Base-by-base conservation (phyloP, 2,329 filamentous ascomycete species). In the Xylaria sp. region DNA sequence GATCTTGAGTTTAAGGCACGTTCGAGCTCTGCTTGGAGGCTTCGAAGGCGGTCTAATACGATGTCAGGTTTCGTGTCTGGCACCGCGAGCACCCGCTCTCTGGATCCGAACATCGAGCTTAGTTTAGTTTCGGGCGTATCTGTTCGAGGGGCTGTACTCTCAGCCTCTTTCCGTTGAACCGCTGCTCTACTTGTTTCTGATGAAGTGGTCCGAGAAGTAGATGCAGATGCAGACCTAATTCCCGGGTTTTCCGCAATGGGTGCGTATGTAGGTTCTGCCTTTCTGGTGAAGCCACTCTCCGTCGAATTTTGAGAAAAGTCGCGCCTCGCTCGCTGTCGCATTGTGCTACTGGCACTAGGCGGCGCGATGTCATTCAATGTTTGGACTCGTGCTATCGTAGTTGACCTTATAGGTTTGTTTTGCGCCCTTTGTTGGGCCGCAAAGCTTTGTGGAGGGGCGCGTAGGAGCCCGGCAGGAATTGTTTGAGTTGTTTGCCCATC, bases 401-500 rank as follows among this genome's bases (percentile, higher is more conserved):
- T 57, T 1, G 78, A 62, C 39, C 77, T 76, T 10, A 75, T 70
- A 6, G 87, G 84, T 66, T 83, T 84, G 72, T 83, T 83, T 70
- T 89, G 88, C 28, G 88, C 87, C 72, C 89, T 82, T 73, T 91
- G 89, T 73, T 91, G 89, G 3, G 89, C 89, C 13, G 89, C 89
- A 77, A 90, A 91, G 76, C 89, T 91, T 76, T 91, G 89, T 10
- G 88, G 87, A 2, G 84, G 87, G 44, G 84, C 86, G 44, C 84
- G 83, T 25, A 89, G 77, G 5, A 88, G 78, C 4, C 83, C 83
- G 0, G 82, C 78, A 0, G 82, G 80, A 1, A 77, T 77, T 60
- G 78, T 78, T 69, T 83, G 81, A 3, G 77, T 73, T 50, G 74
- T 75, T 71, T 12, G 76, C 74, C 51, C 58, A 25, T 80, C 78